Evolutionary conservation across 2,329 filamentous ascomycete species (phyloP).

Genomic region (Mycosphaerella arachidis): DNA sequence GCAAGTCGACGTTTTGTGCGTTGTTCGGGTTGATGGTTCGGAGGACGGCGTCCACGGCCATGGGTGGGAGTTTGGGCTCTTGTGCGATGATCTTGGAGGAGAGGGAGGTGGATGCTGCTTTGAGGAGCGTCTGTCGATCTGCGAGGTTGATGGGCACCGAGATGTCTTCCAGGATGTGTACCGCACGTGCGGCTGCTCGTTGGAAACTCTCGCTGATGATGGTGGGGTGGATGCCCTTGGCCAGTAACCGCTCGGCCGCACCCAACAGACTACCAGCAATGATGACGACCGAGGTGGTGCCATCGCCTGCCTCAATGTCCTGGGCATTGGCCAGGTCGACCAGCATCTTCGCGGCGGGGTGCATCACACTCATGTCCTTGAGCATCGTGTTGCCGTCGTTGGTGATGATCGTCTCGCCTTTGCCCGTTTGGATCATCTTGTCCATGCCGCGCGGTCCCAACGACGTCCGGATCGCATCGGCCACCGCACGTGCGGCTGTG

Average conservation of each 20-base stretch:
- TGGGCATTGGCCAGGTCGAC: conserved; percentile 96
- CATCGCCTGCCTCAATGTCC: conserved; percentile 97
- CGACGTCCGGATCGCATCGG: conserved; percentile 96
- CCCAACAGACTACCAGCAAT: conserved; percentile 93
- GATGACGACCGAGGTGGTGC: conserved; percentile 95
- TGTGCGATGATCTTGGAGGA: conserved; percentile 99
- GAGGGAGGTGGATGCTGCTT: conserved; percentile 93
- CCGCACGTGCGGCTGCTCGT: conserved; percentile 81
- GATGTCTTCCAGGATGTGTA: conserved; percentile 89
- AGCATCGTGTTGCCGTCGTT: conserved; percentile 99
- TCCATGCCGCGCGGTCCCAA: conserved; percentile 93
- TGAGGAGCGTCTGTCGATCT: conserved; percentile 84
- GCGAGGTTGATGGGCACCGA: conserved; percentile 85
- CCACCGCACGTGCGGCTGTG: conserved; percentile 92
- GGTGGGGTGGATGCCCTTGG: conserved; percentile 92
- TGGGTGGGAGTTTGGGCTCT: conserved; percentile 92
- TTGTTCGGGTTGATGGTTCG: conserved; percentile 95
- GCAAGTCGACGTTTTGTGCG: conserved; percentile 92
- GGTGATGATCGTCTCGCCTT: conserved; percentile 96
- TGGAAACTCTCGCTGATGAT: conserved; percentile 98
- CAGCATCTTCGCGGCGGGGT: conserved; percentile 98
- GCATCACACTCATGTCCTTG: conserved; percentile 98
- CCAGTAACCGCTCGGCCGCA: conserved; percentile 83
- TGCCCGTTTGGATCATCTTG: conserved; percentile 98
- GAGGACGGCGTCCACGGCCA: conserved; percentile 94